Conservation (phyloP, 1,284 basidiomycete species). For the Athelia sp. region DNA sequence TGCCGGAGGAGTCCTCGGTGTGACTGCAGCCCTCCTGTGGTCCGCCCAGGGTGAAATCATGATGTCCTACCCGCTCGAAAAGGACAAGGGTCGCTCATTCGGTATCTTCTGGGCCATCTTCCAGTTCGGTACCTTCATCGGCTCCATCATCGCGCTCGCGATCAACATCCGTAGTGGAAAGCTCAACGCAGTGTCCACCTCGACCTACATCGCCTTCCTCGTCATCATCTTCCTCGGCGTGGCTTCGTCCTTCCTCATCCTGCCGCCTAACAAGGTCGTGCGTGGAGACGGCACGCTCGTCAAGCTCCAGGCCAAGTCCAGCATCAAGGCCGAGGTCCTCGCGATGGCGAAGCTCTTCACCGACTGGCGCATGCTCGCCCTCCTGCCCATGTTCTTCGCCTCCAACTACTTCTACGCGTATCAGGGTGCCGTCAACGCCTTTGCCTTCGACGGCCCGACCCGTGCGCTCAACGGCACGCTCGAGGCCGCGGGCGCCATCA, state of each 20-base stretch:
- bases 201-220: slow-evolving; percentile 38
- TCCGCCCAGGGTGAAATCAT: slow-evolving; percentile 81
- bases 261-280: slow-evolving; percentile 32
- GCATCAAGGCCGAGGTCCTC: slow-evolving; percentile 27
- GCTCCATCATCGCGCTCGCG: slow-evolving; percentile 46
- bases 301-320: slow-evolving; percentile 28
- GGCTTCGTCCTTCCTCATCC: slow-evolving; percentile 30
- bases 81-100: slow-evolving; percentile 76
- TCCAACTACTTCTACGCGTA: slow-evolving; percentile 79
- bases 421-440: slow-evolving; percentile 38
- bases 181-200: slow-evolving; percentile 28
- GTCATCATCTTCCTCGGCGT: slow-evolving; percentile 36
- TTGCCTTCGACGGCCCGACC: slow-evolving; percentile 33
- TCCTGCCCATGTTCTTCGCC: slow-evolving; percentile 69
- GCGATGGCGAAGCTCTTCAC: slow-evolving; percentile 29
- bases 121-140: slow-evolving; percentile 68
- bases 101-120: slow-evolving; percentile 63
- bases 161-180: slow-evolving; percentile 30
- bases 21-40: slow-evolving; percentile 85
- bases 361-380: slow-evolving; percentile 42
- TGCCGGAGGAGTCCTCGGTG: slow-evolving; percentile 78
- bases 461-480: slow-evolving; percentile 38
- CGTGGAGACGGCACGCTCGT: slow-evolving; percentile 34
- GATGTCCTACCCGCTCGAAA: slow-evolving; percentile 76
- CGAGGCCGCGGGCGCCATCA: slow-evolving; percentile 34